These are phyloP conservation scores for Durusdinium trenchii DNA, from an alignment of 73 alveolate genomes.

Conservation along the genomic window DNA sequence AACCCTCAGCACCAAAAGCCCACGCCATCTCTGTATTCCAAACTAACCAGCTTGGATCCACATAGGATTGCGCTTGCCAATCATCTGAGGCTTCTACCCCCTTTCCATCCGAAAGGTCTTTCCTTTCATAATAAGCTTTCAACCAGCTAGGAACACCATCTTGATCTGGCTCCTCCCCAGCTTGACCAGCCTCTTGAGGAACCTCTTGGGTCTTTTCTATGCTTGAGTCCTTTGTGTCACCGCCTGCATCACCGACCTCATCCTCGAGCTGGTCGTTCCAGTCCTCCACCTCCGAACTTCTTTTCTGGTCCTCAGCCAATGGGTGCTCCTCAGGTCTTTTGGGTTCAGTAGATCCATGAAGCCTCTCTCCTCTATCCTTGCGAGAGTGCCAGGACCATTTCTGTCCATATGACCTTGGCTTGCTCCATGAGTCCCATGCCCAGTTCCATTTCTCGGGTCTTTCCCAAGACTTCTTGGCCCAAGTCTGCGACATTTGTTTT, in stretches of 20 bases:
- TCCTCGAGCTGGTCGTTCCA: not conserved
- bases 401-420: conserved; percentile 53
- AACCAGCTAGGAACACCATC: no score
- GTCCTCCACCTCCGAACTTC: not conserved
- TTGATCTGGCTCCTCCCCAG: not conserved
- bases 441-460: conserved; percentile 39
- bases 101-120: conserved; percentile 1
- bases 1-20: conserved; percentile 58
- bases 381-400: conserved; percentile 42
- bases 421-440: conserved; percentile 52
- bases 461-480: conserved; percentile 59
- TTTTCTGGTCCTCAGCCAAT: not conserved
- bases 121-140: not conserved
- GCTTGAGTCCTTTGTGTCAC: conserved; percentile 10
- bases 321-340: not conserved
- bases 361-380: not conserved
- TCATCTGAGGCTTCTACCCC: conserved; percentile 38
- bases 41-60: conserved; percentile 48
- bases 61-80: conserved; percentile 41
- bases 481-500: conserved; percentile 17
- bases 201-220: not conserved
- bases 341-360: not conserved
- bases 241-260: not conserved
- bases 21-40: conserved; percentile 68
- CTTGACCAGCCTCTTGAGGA: not conserved